phyloP scores from a whole-genome alignment of 1,139 yeast species.

The Candida frijolesensis region DNA sequence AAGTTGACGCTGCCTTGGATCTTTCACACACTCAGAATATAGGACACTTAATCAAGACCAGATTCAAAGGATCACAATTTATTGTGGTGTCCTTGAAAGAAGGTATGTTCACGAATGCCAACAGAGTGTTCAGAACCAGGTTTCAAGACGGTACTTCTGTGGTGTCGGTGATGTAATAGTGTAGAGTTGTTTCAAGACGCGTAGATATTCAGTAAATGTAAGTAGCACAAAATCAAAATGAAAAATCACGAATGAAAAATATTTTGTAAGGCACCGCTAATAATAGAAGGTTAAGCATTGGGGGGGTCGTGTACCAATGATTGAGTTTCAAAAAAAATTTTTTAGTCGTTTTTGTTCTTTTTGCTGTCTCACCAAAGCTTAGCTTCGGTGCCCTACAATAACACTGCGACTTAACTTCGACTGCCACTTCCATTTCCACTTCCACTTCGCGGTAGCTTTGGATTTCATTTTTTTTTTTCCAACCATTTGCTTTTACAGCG shows the following conservation, averaged over 20 bases:
- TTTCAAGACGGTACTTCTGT: slow-evolving; percentile 97
- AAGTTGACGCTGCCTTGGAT: slow-evolving; percentile 97
- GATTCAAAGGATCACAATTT: slow-evolving; percentile 94
- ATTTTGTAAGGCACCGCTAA: background rate
- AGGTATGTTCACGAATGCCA: slow-evolving; percentile 98
- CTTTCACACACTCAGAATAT: slow-evolving; percentile 96
- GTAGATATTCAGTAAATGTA: background rate
- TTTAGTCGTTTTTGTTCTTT: background rate
- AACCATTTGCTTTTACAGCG: background rate
- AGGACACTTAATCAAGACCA: slow-evolving; percentile 91
- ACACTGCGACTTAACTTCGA: background rate
- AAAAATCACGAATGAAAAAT: background rate
- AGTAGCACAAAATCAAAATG: slow-evolving; percentile 2
- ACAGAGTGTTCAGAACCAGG: slow-evolving; percentile 87
- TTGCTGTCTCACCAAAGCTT: background rate
- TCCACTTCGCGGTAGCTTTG: no score
- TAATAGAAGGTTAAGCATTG: background rate
- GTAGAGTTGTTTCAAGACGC: slow-evolving; percentile 1
- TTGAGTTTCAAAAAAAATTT: background rate
- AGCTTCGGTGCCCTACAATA: no score
- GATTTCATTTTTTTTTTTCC: background rate
- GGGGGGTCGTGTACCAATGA: background rate
- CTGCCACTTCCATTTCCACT: no score
- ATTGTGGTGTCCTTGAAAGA: slow-evolving; percentile 96
- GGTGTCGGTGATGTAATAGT: slow-evolving; percentile 59